Conservation (phyloP, 2,329 filamentous ascomycete genomes). For the Trichoderma harzianum region DNA sequence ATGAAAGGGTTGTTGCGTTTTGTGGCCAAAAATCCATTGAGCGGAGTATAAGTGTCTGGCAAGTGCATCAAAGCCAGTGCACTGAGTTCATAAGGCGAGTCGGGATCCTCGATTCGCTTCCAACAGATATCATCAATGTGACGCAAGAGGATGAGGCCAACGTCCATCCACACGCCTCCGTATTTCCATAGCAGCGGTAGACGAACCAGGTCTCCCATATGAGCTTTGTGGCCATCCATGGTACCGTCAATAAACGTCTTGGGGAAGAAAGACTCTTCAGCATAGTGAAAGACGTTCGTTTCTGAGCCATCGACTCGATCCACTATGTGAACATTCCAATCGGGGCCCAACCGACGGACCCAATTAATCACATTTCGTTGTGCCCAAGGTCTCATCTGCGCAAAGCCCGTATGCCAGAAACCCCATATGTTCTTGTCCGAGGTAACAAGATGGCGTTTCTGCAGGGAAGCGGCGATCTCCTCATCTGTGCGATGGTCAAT, state of each 20-base stretch:
- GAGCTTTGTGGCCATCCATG: constrained; percentile 44
- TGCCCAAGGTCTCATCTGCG: constrained; percentile 33
- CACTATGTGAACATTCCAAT: constrained; percentile 41
- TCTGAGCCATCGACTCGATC: constrained; percentile 35
- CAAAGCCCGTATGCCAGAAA: constrained; percentile 39
- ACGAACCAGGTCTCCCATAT: constrained; percentile 47
- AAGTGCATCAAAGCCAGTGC: constrained; percentile 2
- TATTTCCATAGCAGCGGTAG: constrained; percentile 39
- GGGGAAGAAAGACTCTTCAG: constrained; percentile 35
- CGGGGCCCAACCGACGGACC: constrained; percentile 33
- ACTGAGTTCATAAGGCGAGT: constrained; percentile 31
- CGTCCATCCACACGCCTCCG: constrained; percentile 44
- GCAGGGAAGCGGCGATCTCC: constrained; percentile 32
- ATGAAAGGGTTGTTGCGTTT: constrained; percentile 43
- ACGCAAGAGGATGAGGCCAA: constrained; percentile 40
- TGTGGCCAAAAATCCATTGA: constrained; percentile 44
- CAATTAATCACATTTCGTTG: constrained; percentile 38
- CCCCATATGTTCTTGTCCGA: constrained; percentile 44
- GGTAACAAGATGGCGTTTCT: constrained; percentile 28
- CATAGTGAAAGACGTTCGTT: constrained; percentile 35
- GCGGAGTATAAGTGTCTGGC: not conserved
- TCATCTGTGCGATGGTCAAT: constrained; percentile 30
- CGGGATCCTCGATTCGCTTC: constrained; percentile 36
- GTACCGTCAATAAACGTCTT: constrained; percentile 40
- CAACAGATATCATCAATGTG: constrained; percentile 43